Conservation (phyloP, 2,329 filamentous ascomycete genomes). For the Scytalidium sp. region DNA sequence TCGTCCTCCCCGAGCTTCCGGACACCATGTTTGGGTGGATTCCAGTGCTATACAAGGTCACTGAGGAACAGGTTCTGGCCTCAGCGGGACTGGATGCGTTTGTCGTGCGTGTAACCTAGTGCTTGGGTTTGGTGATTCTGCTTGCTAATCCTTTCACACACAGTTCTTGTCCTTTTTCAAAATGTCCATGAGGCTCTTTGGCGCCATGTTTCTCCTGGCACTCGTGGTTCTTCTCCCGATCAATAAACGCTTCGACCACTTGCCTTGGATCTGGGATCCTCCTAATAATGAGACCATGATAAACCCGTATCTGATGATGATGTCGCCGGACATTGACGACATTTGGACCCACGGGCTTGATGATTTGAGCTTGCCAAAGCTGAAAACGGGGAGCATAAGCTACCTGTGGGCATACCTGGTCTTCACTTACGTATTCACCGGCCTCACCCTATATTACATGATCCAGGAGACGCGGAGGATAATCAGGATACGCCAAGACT, state of each 20-base stretch:
- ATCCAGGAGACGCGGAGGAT: slow-evolving; percentile 80
- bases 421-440: slow-evolving; percentile 93
- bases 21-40: slow-evolving; percentile 93
- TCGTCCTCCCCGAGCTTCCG: slow-evolving; percentile 72
- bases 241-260: slow-evolving; percentile 62
- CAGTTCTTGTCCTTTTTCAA: slow-evolving; percentile 92
- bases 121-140: not conserved
- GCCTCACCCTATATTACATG: slow-evolving; percentile 77
- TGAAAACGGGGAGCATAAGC: slow-evolving; percentile 9
- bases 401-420: slow-evolving; percentile 91
- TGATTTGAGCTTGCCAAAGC: not conserved
- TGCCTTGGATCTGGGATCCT: slow-evolving; percentile 8
- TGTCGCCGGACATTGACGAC: slow-evolving; percentile 3
- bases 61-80: slow-evolving; percentile 83
- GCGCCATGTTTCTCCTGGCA: slow-evolving; percentile 77
- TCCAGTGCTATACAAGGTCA: slow-evolving; percentile 76
- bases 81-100: slow-evolving; percentile 94
- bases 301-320: not conserved
- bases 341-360: not conserved
- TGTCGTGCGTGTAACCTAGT: slow-evolving; percentile 49
- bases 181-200: slow-evolving; percentile 84
- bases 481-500: slow-evolving; percentile 83
- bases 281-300: not conserved
- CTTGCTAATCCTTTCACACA: slow-evolving; percentile 13
- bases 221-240: slow-evolving; percentile 80